Base-by-base conservation (phyloP, 169 alveolate genomes). In the Theileria parva region DNA sequence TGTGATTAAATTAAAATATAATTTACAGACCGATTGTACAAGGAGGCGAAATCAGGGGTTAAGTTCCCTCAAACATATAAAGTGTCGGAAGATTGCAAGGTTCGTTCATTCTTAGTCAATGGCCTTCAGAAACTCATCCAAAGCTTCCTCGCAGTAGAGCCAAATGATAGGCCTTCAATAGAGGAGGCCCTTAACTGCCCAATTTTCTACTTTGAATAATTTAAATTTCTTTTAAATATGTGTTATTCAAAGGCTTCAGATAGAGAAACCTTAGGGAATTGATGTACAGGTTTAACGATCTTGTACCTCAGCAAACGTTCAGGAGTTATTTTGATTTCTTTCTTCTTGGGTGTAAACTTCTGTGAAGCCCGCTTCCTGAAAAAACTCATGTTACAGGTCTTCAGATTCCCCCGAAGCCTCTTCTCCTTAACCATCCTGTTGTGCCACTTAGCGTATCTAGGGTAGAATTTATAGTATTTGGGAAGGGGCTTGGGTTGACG, bases 1-100 rank as follows among this genome's bases (percentile, higher is more conserved):
- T 34, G 50, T 75, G 32, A 25, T 25, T 6, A 32, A 28, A 21
- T 28, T 21, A 63, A 23, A 23, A 28, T 32, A 13, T 15, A 15
- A 23, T n/a, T 74, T 85, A 61, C 86, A 79, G 91, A 85, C 69
- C 68, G 87, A 48, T 72, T 85, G 74, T 85, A 85, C 76, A 76
- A 85, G 21, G 91, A 77, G 63, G 70, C 79, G 2, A 76, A 77
- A 21, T 37, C 64, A 2, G 91, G 91, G 37, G 88, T 85, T 17
- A 77, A 85, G 65, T 85, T 85, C 75, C 91, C 91, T 34, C 73
- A 80, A 13, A 59, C 55, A n/a, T 68, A 65, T 61, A 21, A 44
- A 51, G 80, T 85, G 25, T 85, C 91, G 15, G 85, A 77, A 17
- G 85, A 71, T 27, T 77, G 87, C 84, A 85, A 79, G 80, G 86